Percentiles rank a stretch among this genome's conserved stretches.
These are phyloP conservation scores for Aspergillus cristatus DNA, from an alignment of 495 filamentous ascomycete genomes.

Conservation along the genomic window DNA sequence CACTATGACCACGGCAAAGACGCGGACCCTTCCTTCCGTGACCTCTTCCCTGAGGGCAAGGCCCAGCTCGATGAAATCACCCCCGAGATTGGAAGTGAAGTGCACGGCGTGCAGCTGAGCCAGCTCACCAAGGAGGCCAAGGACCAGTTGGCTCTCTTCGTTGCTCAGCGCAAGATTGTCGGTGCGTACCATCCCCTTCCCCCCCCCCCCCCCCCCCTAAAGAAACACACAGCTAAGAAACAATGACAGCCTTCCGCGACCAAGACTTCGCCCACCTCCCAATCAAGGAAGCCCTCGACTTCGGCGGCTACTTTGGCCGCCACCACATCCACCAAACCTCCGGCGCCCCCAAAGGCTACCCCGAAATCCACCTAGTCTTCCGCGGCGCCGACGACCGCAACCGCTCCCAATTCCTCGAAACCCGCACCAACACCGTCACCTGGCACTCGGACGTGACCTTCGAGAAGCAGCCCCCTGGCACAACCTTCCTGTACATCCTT, in stretches of 20 bases:
- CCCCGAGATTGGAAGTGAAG: slow-evolving; percentile 47
- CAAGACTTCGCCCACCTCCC: slow-evolving; percentile 51
- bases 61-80: slow-evolving; percentile 39
- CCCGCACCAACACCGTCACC: slow-evolving; percentile 46
- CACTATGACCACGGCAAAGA: slow-evolving; percentile 42
- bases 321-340: slow-evolving; percentile 56
- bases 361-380: slow-evolving; percentile 54
- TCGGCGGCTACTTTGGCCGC: slow-evolving; percentile 52
- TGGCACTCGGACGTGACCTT: slow-evolving; percentile 63
- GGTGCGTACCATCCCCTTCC: slow-evolving; percentile 24
- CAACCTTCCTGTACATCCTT: slow-evolving; percentile 55
- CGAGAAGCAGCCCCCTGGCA: slow-evolving; percentile 56
- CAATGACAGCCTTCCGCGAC: slow-evolving; percentile 43
- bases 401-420: slow-evolving; percentile 40
- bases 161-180: slow-evolving; percentile 50
- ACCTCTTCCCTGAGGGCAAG: slow-evolving; percentile 37
- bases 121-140: slow-evolving; percentile 42
- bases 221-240: neutral
- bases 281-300: slow-evolving; percentile 46
- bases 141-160: slow-evolving; percentile 49
- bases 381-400: slow-evolving; percentile 44
- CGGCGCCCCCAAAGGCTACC: slow-evolving; percentile 49
- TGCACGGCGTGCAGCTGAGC: slow-evolving; percentile 47
- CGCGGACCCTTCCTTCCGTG: slow-evolving; percentile 42
- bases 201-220: neutral